A percentile compares a stretch with the other conserved stretches of the same genome.
Evolutionary conservation across 2,329 filamentous ascomycete species (phyloP).

Genomic region (Trichoderma lentiforme): DNA sequence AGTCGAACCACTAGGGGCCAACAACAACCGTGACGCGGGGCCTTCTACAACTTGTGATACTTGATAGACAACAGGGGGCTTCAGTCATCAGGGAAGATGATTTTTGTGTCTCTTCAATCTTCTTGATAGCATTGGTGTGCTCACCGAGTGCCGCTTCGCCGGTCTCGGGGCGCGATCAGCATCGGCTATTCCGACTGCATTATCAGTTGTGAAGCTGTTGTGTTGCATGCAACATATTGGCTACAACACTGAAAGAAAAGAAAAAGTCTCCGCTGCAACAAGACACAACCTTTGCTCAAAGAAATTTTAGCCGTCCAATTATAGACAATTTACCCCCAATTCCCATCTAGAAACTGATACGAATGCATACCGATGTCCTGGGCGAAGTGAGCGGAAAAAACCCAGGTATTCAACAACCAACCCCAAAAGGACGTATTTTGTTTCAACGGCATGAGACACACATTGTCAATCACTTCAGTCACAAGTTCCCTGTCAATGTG

Average conservation of each 20-base stretch:
- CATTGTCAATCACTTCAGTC: not conserved
- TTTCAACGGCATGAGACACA: too few species aligned
- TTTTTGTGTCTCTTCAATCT: not conserved
- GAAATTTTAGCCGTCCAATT: not conserved
- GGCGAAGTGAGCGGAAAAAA: not conserved
- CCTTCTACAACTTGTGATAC: not conserved
- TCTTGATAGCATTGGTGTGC: not conserved
- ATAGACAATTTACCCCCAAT: not conserved
- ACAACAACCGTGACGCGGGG: not conserved
- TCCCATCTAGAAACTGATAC: too few species aligned
- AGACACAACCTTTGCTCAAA: not conserved
- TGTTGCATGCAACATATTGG: not conserved
- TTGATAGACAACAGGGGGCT: not conserved
- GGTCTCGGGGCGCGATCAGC: constrained; percentile 7
- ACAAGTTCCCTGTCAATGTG: not conserved
- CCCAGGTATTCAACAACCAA: not conserved
- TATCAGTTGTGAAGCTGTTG: not conserved
- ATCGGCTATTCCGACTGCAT: constrained; percentile 4
- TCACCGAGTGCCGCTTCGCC: not conserved
- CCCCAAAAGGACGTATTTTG: not conserved
- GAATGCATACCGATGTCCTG: not conserved
- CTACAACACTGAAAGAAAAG: not conserved
- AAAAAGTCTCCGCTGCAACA: not conserved
- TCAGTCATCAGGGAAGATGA: not conserved
- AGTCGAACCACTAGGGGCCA: not conserved